These are phyloP conservation scores for Zygoascus bituminiphila DNA, from an alignment of 805 yeast genomes.

Conservation along the genomic window DNA sequence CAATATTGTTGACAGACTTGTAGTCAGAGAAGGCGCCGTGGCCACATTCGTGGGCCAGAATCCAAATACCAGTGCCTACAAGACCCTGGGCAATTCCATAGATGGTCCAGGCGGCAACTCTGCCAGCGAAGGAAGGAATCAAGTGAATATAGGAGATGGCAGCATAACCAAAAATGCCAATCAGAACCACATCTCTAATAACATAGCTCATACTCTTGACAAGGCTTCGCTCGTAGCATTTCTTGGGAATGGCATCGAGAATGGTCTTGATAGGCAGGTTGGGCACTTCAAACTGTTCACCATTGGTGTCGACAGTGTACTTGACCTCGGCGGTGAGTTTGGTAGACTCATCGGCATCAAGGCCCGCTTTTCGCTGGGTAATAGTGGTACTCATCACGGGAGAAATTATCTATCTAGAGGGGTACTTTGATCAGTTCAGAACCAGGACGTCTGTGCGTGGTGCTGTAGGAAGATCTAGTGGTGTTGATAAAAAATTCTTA, in stretches of 20 bases:
- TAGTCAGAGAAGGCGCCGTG: slow-evolving; percentile 78
- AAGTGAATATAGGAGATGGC: slow-evolving; percentile 49
- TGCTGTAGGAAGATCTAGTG: too few species aligned
- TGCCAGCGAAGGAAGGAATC: slow-evolving; percentile 35
- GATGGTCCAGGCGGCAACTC: slow-evolving; percentile 52
- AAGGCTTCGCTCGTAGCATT: slow-evolving; percentile 61
- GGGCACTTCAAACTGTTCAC: slow-evolving; percentile 64
- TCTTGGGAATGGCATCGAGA: slow-evolving; percentile 60
- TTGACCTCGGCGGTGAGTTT: background rate
- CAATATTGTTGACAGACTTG: slow-evolving; percentile 62
- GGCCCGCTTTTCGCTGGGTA: slow-evolving; percentile 2
- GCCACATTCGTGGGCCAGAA: slow-evolving; percentile 87
- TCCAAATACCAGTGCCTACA: slow-evolving; percentile 74
- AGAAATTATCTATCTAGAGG: background rate
- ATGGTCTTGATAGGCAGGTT: slow-evolving; percentile 71
- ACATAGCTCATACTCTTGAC: slow-evolving; percentile 53
- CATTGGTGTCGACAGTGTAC: slow-evolving; percentile 42
- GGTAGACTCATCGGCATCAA: background rate
- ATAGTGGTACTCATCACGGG: background rate
- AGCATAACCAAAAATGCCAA: slow-evolving; percentile 41
- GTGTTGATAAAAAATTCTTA: background rate
- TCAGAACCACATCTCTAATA: slow-evolving; percentile 47
- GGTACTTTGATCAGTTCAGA: background rate
- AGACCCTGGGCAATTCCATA: slow-evolving; percentile 53
- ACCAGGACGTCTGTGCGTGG: too few species aligned